These are phyloP conservation scores for Zymoseptoria pseudotritici DNA, from an alignment of 2,329 filamentous ascomycete species.

Conservation along the genomic window DNA sequence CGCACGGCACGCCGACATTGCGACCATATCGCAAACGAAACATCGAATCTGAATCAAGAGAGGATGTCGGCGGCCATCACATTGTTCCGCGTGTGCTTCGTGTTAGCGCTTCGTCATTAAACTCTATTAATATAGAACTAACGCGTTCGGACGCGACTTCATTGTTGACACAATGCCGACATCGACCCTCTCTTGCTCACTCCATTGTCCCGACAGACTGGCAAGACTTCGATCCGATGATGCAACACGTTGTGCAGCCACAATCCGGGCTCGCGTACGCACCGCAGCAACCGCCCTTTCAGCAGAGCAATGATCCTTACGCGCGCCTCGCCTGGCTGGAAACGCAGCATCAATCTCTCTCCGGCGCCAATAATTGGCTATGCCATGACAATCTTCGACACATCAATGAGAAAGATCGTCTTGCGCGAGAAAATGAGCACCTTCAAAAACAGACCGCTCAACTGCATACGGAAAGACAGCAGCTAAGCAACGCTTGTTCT, in stretches of 20 bases:
- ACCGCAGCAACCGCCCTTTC: background rate
- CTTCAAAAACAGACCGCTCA: background rate
- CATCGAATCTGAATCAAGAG: background rate
- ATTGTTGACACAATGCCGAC: background rate
- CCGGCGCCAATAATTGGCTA: background rate
- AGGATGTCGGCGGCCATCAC: background rate
- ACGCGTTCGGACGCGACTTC: background rate
- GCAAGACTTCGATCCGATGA: background rate
- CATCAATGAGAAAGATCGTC: background rate
- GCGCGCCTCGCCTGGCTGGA: constrained; percentile 2
- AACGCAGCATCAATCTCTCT: constrained; percentile 1
- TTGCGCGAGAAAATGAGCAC: background rate
- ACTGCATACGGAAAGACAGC: background rate
- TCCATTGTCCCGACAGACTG: background rate
- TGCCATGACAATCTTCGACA: constrained; percentile 7
- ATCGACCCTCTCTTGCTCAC: background rate
- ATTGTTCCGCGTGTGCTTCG: background rate
- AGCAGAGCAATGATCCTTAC: background rate
- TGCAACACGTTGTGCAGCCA: background rate
- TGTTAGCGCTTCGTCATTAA: background rate
- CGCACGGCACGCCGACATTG: background rate
- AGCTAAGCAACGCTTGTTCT: background rate
- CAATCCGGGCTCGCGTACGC: background rate
- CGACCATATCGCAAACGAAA: background rate
- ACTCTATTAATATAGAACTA: background rate